phyloP scores from a whole-genome alignment of 306 rosid species.

The Fagus sylvatica region DNA sequence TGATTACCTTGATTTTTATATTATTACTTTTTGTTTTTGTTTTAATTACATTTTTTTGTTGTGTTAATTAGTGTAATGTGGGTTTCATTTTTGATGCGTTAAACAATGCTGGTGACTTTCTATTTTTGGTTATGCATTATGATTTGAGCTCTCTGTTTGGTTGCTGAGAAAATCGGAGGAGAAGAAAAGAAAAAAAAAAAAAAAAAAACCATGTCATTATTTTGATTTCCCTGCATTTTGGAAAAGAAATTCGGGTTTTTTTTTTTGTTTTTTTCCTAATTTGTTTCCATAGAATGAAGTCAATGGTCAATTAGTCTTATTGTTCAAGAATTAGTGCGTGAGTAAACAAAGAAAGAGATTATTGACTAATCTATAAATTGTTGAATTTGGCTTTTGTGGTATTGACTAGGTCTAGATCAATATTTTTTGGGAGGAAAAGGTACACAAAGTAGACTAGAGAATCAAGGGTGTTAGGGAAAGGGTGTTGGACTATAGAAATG shows the following conservation, averaged over 20 bases:
- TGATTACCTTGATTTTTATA: neutral
- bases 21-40: neutral
- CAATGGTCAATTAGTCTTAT: neutral
- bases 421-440: neutral
- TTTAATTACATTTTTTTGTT: neutral
- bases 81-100: neutral
- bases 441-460: neutral
- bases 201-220: neutral
- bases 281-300: neutral
- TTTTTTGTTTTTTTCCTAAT: neutral
- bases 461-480: neutral
- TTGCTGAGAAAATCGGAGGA: neutral
- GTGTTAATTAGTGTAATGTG: neutral
- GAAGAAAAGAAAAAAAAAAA: neutral
- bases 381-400: neutral
- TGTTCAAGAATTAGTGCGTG: neutral
- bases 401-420: neutral
- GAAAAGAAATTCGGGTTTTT: neutral
- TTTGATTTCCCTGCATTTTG: neutral
- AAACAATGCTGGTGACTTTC: slow-evolving; percentile 16
- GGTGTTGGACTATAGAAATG: neutral
- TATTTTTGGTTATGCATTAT: neutral
- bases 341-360: neutral
- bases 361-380: neutral
- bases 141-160: slow-evolving; percentile 15